Evolutionary conservation across 345 rosid species (phyloP), one percentile per base, ranked within the genome.

Genomic region (Syzygium aqueum): DNA sequence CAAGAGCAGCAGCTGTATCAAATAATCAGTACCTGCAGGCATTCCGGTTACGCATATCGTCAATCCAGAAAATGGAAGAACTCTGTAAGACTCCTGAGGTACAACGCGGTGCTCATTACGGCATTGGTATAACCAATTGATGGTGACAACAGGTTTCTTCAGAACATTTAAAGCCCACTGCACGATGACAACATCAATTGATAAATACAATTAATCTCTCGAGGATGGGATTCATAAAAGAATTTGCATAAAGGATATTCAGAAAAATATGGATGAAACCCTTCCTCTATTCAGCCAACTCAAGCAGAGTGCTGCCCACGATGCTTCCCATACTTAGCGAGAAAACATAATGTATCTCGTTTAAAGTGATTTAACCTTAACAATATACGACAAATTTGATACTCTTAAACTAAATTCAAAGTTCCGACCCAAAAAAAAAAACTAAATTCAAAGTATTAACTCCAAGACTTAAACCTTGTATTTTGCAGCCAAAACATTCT

Each of bases 21-120:
- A 84, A 40, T 30, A 6, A 16, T 46, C 63, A 37, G 40, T 51
- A 96, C 99, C 99, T 95, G 96, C 91, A 77, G 92, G 91, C 88
- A 95, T 89, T 91, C 93, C 90, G n/a, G 99, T 95, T 87, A 97
- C 98, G 87, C 93, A 94, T 84, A 97, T 95, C 52, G 91, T 91
- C 90, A 97, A 92, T 88, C 99, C 99, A 88, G 92, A 90, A 90
- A 97, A 97, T 46, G 99, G 98, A 90, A 93, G 99, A 93, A 96
- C 95, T 92, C 92, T 94, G 92, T 91, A 94, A n/a, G 94, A 87
- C 88, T 96, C 99, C 88, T 93, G 98, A 86, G 99, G 95, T 89
- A 97, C 99, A 90, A 96, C 92, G 84, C 98, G 99, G 85, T 97
- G 99, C 92, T 97, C 99, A 87, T 50, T 93, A 95, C 97, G 95